Base-by-base conservation (phyloP, 129 eudicot species). In the Lactuca sativa region DNA sequence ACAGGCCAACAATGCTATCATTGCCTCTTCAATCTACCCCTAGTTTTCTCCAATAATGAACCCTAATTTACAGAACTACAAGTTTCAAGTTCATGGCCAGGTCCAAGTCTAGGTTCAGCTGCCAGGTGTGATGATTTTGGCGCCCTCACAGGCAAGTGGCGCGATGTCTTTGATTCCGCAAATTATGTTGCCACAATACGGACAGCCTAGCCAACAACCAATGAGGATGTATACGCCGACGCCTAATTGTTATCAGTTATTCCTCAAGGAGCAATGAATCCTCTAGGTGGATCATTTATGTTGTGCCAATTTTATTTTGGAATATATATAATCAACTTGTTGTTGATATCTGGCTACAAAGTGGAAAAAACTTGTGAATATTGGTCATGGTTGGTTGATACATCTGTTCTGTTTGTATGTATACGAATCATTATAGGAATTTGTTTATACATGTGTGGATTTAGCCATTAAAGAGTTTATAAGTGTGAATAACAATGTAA, bases 231-330 rank as follows among this genome's bases (percentile, higher is more conserved):
- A 81, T 65, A 76, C 79, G 47, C 84, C 92, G 13, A 79, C 87
- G 92, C 90, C 95, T 16, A 90, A 87, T 73, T 92, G 90, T 13
- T 86, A 85, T 60, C 85, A 73, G 85, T 74, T 41, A 65, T 69
- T 67, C 86, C 86, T 55, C 91, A 71, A 34, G 91, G 88, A 13
- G 40, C 82, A 4, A 73, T 82, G 72, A 78, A 82, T 67, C 95
- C 86, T 59, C 92, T 88, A 62, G 97, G 97, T 91, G 95, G 97
- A 90, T 85, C 57, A 53, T 73, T 56, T 47, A 16, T 33, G 55
- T 9, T 55, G 9, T 4, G 44, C 6, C 3, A 43, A 17, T 6
- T 51, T 69, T 36, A 2, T 43, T 51, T 4, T 49, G 9, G 30
- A 15, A n/a, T n/a, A 62, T 67, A 25, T 32, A 44, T 41, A 8